Percentiles rank a stretch among this genome's conserved stretches.
Evolutionary conservation across 1,284 basidiomycete species (phyloP).

Genomic region (Trametes pubescens): DNA sequence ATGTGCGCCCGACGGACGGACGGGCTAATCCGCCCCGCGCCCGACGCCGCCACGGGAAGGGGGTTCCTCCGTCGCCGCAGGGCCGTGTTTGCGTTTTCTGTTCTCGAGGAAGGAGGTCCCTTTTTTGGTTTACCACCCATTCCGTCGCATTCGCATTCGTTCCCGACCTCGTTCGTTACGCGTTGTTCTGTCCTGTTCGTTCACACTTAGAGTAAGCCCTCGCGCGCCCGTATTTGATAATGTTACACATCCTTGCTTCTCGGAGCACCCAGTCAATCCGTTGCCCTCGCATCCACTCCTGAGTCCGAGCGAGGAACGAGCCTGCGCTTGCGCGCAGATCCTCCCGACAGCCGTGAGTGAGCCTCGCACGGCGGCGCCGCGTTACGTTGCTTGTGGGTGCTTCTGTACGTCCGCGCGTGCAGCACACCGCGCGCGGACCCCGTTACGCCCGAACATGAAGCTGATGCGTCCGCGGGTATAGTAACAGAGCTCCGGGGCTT

Average conservation of each 20-base stretch:
- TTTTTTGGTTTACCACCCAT: neutral
- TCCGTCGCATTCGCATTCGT: neutral
- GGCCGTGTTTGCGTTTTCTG: neutral
- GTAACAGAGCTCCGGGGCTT: conserved; percentile 8
- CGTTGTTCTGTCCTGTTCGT: neutral
- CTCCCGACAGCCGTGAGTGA: neutral
- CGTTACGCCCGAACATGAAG: conserved; percentile 4
- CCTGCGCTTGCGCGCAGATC: conserved; percentile 1
- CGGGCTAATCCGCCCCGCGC: conserved; percentile 6
- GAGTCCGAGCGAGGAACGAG: too few species aligned
- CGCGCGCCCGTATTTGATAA: neutral
- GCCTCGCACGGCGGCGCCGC: neutral
- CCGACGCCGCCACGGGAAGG: conserved; percentile 12
- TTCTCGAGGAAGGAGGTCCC: conserved; percentile 9
- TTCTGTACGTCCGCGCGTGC: conserved; percentile 12
- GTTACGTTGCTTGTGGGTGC: conserved; percentile 13
- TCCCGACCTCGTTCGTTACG: neutral
- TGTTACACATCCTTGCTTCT: neutral
- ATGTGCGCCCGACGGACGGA: conserved; percentile 5
- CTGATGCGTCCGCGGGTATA: neutral
- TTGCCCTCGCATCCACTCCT: neutral
- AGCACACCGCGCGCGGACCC: neutral
- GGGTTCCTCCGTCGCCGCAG: conserved; percentile 4
- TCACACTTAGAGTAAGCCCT: neutral
- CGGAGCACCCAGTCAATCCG: neutral